Evolutionary conservation across 345 rosid species (phyloP), one percentile per base, ranked within the genome.

Genomic region (Lumnitzera racemosa): DNA sequence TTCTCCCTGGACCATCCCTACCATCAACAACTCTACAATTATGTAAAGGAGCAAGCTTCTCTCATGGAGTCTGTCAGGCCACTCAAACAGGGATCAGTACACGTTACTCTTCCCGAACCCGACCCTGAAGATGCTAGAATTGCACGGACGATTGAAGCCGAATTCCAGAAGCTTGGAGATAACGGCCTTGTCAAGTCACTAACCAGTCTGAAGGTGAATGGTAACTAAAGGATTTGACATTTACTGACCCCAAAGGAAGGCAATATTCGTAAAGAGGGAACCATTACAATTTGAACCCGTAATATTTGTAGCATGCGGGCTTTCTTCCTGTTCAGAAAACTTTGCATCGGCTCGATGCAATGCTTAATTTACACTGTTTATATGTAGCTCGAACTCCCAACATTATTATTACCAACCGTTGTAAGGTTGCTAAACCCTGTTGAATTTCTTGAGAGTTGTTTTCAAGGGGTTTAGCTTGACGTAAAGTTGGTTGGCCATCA

Each of bases 1-100:
- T 95, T 86, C 88, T 85, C 96, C 41, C 67, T 83, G 61, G 96
- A 88, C 62, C 89, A 90, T 60, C 56, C 85, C 59, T 90, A 84
- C 81, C 99, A 95, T 64, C 96, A 95, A 76, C 78, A 78, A 69
- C 87, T 88, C 52, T 95, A 90, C 80, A 71, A 66, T 67, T 83
- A 80, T 75, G 61, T 85, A 61, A 85, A 83, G 76, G 83, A 82
- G 64, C 88, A 88, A 49, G 74, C 78, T 56, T 47, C 41, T 52
- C 75, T 49, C 29, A 43, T 54, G 5, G 74, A 78, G 57, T 13
- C 86, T 0, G 47, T 59, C 46, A 49, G 55, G 52, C 90, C 85
- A 1, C 65, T 81, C 62, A 90, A 67, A 64, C 86, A 94, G 36
- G 90, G 96, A 50, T 90, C 97, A 25, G 75, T 88, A 74, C 99